A percentile compares a stretch with the other conserved stretches of the same genome.
Evolutionary conservation across 2,329 filamentous ascomycete genomes (phyloP).

Genomic region (Xylariales sp.): DNA sequence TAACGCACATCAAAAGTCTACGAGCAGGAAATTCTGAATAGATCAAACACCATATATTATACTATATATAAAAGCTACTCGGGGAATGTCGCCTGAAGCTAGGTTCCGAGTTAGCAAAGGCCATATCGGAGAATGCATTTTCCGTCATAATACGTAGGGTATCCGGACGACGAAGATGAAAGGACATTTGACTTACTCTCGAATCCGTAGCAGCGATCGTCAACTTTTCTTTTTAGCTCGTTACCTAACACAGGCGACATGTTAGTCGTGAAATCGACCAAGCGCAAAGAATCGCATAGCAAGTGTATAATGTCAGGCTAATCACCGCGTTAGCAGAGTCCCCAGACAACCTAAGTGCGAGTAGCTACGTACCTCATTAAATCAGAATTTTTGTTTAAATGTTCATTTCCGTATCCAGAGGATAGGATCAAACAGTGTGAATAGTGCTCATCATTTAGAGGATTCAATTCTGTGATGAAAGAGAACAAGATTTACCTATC

Average conservation of each 20-base stretch:
- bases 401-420: slow-evolving; percentile 52
- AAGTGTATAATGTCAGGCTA: slow-evolving; percentile 46
- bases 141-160: too few species aligned
- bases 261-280: slow-evolving; percentile 26
- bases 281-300: slow-evolving; percentile 15
- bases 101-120: slow-evolving; percentile 10
- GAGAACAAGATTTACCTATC: slow-evolving; percentile 45
- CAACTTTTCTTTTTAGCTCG: neutral
- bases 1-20: neutral
- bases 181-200: slow-evolving; percentile 18
- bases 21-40: neutral
- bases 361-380: slow-evolving; percentile 51
- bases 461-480: slow-evolving; percentile 2
- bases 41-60: slow-evolving; percentile 1
- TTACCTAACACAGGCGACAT: slow-evolving; percentile 38
- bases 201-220: neutral
- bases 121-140: neutral
- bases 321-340: slow-evolving; percentile 35
- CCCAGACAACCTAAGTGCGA: neutral
- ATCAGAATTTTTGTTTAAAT: slow-evolving; percentile 52
- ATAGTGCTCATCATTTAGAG: slow-evolving; percentile 53
- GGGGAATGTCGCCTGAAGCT: neutral
- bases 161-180: too few species aligned
- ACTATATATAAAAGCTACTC: too few species aligned
- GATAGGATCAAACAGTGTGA: slow-evolving; percentile 55